These are phyloP conservation scores for Ophiostoma angusticollis DNA, from an alignment of 2,329 filamentous ascomycete genomes.

Conservation along the genomic window DNA sequence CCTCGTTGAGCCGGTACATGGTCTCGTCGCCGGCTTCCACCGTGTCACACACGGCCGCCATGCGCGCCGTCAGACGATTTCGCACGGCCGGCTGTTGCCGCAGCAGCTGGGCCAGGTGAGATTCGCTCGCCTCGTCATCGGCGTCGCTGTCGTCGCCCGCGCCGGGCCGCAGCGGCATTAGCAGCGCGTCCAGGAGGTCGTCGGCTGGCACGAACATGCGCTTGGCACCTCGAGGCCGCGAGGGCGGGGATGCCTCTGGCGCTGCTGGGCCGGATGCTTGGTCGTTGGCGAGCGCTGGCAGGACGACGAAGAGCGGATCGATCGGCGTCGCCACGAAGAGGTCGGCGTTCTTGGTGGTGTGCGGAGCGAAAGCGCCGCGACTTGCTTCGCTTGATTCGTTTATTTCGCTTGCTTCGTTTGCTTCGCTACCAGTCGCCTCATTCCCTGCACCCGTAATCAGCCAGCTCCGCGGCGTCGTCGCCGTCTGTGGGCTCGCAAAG, in stretches of 20 bases:
- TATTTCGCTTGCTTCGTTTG: not conserved
- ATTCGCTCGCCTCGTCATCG: conserved; percentile 26
- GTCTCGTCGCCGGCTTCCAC: conserved; percentile 72
- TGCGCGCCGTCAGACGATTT: conserved; percentile 46
- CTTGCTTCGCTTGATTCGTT: conserved; percentile 11
- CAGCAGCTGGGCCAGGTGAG: conserved; percentile 47
- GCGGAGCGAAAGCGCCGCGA: conserved; percentile 17
- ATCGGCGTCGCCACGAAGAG: conserved; percentile 75
- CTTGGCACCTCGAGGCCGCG: no score
- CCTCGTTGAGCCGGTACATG: conserved; percentile 69
- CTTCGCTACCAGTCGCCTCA: not conserved
- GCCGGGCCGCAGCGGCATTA: conserved; percentile 8
- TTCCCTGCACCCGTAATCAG: conserved; percentile 28
- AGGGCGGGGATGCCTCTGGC: no score
- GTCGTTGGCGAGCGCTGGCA: conserved; percentile 52
- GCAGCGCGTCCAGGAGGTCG: conserved; percentile 56
- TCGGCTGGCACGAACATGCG: conserved; percentile 56
- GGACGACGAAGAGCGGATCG: conserved; percentile 71
- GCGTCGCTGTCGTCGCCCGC: no score
- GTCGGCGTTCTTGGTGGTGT: conserved; percentile 52
- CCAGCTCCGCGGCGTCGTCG: conserved; percentile 46
- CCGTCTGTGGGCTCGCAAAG: conserved; percentile 37
- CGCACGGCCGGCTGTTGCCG: conserved; percentile 31
- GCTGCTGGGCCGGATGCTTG: no score
- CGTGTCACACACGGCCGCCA: conserved; percentile 63